Evolutionary conservation across 2,329 filamentous ascomycete genomes (phyloP).

Genomic region (Beauveria rudraprayagi): DNA sequence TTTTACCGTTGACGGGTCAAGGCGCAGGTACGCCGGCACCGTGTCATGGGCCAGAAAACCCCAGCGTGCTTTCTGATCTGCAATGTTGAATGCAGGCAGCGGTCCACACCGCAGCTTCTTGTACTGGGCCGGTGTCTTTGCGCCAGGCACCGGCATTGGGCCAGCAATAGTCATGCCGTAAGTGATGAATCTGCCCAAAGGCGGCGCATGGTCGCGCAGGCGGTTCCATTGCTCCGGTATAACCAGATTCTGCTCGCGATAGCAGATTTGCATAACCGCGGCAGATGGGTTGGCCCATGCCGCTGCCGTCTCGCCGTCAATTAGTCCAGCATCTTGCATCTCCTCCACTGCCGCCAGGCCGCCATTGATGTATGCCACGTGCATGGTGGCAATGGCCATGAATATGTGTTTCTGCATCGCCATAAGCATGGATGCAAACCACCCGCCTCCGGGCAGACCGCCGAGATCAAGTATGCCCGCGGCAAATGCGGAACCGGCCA

Average conservation of each 20-base stretch:
- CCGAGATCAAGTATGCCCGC: conserved; percentile 4
- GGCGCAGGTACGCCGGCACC: neutral
- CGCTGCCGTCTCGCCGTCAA: neutral
- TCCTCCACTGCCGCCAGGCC: conserved; percentile 2
- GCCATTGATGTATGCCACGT: neutral
- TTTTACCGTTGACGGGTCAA: neutral
- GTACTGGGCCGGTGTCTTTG: conserved; percentile 4
- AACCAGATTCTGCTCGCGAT: conserved; percentile 3
- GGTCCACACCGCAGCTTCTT: conserved; percentile 2
- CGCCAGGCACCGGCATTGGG: conserved; percentile 5
- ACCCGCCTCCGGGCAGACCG: neutral
- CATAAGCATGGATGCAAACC: conserved; percentile 5
- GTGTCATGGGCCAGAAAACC: neutral
- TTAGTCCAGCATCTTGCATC: neutral
- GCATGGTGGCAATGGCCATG: conserved; percentile 3
- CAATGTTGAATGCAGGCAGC: conserved; percentile 2
- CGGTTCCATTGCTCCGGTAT: neutral
- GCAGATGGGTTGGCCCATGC: neutral
- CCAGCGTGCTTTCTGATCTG: neutral
- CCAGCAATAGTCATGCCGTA: conserved; percentile 1
- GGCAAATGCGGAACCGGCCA: conserved; percentile 2
- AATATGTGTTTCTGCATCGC: conserved; percentile 9
- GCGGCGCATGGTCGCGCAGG: neutral
- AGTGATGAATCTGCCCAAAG: neutral
- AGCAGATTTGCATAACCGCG: neutral